phyloP scores from a whole-genome alignment of 495 filamentous ascomycete species.

The Trichocladium uniseriatum region DNA sequence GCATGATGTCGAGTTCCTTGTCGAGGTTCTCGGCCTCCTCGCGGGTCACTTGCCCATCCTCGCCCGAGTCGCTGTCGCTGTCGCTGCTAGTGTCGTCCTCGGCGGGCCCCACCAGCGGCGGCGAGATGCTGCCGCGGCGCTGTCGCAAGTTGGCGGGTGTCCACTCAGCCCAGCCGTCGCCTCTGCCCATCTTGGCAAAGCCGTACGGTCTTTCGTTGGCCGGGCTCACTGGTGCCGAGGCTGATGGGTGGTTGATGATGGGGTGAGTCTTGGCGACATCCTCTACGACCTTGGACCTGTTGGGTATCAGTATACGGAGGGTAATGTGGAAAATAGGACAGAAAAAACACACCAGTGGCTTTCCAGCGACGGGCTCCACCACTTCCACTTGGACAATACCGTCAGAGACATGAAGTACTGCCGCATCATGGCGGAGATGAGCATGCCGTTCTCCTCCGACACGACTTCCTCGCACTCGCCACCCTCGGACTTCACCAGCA shows the following conservation, averaged over 20 bases:
- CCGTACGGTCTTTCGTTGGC: neutral
- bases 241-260: constrained; percentile 8
- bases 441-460: constrained; percentile 72
- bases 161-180: constrained; percentile 29
- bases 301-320: neutral
- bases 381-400: constrained; percentile 64
- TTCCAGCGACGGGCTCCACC: constrained; percentile 47
- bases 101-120: constrained; percentile 24
- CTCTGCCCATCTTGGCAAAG: neutral
- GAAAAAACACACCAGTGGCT: constrained; percentile 45
- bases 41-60: constrained; percentile 21
- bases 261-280: constrained; percentile 30
- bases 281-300: constrained; percentile 36
- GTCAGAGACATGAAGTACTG: constrained; percentile 85
- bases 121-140: constrained; percentile 22
- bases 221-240: constrained; percentile 4
- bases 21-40: constrained; percentile 27
- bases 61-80: constrained; percentile 18
- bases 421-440: constrained; percentile 74
- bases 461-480: constrained; percentile 69
- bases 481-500: constrained; percentile 59
- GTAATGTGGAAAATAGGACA: neutral
- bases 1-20: constrained; percentile 39
- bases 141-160: constrained; percentile 38
- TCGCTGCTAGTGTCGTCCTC: constrained; percentile 32